These are phyloP conservation scores for Phytophthora hibernalis DNA, from an alignment of 352 stramenopile genomes.

Conservation along the genomic window DNA sequence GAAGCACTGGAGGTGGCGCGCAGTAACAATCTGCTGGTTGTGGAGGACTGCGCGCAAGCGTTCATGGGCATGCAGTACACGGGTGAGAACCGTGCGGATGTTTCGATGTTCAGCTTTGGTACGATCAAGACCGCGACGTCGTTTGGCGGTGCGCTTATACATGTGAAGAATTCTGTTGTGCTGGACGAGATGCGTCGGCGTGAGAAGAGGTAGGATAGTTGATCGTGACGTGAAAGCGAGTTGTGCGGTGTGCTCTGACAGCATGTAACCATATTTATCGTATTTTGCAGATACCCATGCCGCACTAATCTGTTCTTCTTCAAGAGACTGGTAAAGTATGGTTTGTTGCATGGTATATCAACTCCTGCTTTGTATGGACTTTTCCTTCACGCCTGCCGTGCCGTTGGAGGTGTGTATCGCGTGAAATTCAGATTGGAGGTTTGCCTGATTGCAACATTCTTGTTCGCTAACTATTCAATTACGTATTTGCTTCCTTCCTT, in stretches of 20 bases:
- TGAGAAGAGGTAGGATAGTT: conserved; percentile 50
- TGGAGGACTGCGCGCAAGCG: conserved; percentile 86
- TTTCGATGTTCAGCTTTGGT: conserved; percentile 90
- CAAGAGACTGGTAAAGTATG: conserved; percentile 82
- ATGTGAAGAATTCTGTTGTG: conserved; percentile 61
- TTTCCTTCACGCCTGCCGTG: conserved; percentile 69
- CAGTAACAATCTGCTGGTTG: conserved; percentile 59
- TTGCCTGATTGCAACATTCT: not conserved
- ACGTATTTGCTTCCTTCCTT: not conserved
- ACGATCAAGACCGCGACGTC: conserved; percentile 89
- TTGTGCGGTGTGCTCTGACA: conserved; percentile 6
- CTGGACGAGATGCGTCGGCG: conserved; percentile 73
- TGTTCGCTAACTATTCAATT: not conserved
- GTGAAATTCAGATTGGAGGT: not conserved
- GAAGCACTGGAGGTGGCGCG: conserved; percentile 57
- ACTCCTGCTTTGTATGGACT: conserved; percentile 78
- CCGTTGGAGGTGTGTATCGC: conserved; percentile 52
- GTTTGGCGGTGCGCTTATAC: conserved; percentile 75
- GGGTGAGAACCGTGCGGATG: conserved; percentile 64
- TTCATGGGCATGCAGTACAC: conserved; percentile 74
- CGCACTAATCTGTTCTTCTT: conserved; percentile 81
- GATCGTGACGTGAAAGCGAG: not conserved
- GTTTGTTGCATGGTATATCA: conserved; percentile 69
- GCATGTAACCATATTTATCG: not conserved
- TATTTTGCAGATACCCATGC: conserved; percentile 50